A percentile compares a stretch with the other conserved stretches of the same genome.
phyloP scores from a whole-genome alignment of 2,329 filamentous ascomycete genomes.

The Pyrenophora teres region DNA sequence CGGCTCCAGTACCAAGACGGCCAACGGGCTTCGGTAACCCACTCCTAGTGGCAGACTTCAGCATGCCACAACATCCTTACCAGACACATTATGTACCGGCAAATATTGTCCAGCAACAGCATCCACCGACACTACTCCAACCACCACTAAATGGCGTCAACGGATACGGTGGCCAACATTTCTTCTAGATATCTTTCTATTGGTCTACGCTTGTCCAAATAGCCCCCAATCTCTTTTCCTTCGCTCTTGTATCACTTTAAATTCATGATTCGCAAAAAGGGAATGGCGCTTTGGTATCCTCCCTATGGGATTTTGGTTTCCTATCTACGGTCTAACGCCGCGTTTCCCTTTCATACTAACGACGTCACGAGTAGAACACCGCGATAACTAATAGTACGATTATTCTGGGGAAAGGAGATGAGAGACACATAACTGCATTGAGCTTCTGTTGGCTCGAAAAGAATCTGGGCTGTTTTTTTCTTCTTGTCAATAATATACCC shows the following conservation, averaged over 20 bases:
- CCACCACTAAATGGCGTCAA: constrained; percentile 26
- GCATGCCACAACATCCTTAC: constrained; percentile 77
- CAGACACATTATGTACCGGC: constrained; percentile 79
- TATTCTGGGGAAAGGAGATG: not conserved
- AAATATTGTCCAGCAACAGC: constrained; percentile 52
- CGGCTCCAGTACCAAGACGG: constrained; percentile 34
- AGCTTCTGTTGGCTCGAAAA: too few relatives aligned
- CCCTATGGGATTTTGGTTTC: not conserved
- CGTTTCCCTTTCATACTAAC: not conserved
- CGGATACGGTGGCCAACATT: constrained; percentile 27
- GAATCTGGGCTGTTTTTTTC: too few relatives aligned
- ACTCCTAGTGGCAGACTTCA: constrained; percentile 74
- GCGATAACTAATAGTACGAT: constrained; percentile 3
- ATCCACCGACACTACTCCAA: constrained; percentile 26
- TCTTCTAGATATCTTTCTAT: constrained; percentile 15
- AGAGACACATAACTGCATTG: too few relatives aligned
- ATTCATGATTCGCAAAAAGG: not conserved
- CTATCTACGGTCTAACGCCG: not conserved
- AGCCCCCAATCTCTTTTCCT: not conserved
- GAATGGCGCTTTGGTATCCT: not conserved
- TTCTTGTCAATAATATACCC: constrained; percentile 9
- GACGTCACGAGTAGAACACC: constrained; percentile 14
- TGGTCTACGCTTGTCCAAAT: not conserved
- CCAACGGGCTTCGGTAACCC: constrained; percentile 68
- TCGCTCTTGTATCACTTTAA: constrained; percentile 2